Conservation (phyloP, 768 basidiomycete species). For the Hygrophorus russula region DNA sequence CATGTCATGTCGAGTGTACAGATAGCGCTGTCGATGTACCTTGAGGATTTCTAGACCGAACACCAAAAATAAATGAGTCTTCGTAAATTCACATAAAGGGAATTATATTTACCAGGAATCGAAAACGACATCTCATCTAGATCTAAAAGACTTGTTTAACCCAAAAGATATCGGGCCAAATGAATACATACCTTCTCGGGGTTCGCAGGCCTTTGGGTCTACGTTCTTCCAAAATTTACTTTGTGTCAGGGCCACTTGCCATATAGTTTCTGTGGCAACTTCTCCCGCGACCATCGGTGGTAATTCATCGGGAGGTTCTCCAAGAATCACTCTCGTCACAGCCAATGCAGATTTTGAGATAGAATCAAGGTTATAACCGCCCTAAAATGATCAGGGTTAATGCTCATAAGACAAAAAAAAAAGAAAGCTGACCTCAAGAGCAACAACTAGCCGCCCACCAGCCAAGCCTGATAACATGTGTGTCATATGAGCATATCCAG, state of each 20-base stretch:
- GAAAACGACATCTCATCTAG: conserved; percentile 51
- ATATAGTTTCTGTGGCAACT: conserved; percentile 80
- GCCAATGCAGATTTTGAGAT: conserved; percentile 82
- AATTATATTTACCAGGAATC: conserved; percentile 42
- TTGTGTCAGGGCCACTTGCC: conserved; percentile 79
- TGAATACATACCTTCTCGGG: conserved; percentile 49
- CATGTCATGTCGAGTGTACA: conserved; percentile 70
- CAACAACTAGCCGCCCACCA: conserved; percentile 81
- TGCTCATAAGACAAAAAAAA: not conserved
- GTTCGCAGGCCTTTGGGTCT: conserved; percentile 73
- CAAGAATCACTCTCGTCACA: conserved; percentile 80
- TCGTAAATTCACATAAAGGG: not conserved
- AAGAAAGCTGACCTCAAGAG: conserved; percentile 65
- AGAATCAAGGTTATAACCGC: conserved; percentile 89
- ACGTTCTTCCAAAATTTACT: conserved; percentile 87
- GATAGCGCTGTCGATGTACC: conserved; percentile 73
- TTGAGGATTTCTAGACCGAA: conserved; percentile 64
- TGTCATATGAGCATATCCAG: conserved; percentile 97
- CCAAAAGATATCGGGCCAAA: not conserved
- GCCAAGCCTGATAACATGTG: conserved; percentile 90
- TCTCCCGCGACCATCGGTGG: conserved; percentile 66
- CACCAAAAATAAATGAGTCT: not conserved
- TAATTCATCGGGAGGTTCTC: conserved; percentile 73
- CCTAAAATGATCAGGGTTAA: conserved; percentile 34
- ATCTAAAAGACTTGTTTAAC: conserved; percentile 26